Base-by-base conservation (phyloP, 805 yeast genomes). In the Kuraishia hungarica region DNA sequence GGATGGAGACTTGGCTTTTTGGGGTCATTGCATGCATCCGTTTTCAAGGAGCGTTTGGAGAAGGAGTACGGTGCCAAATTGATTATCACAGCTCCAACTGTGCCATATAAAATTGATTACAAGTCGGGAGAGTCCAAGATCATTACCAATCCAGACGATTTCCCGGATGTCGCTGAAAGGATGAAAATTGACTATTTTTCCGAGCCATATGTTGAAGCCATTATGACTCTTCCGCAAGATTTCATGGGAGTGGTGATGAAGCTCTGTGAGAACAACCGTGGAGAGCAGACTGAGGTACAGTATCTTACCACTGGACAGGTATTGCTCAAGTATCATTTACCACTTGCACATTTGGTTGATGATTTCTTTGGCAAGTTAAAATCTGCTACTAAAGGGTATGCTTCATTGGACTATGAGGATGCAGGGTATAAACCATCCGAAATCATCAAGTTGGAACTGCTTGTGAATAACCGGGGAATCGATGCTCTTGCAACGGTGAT, bases 1-100 rank as follows among this genome's bases (percentile, higher is more conserved):
- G 99, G 99, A 39, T 93, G 99, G 99, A 82, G 98, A 69, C 72
- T 93, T 39, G 99, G 99, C 1, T 93, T 93, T 66, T 72, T 93
- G 29, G 99, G 99, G 0, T 89, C 97, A 0, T 71, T 93, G 39
- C 99, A 93, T 73, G 97, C 98, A 0, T 86, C 96, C 10, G 97
- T 93, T 1, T 93, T 93, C 70, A 87, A 87, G 63, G 97, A 94
- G 62, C 75, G 99, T 53, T 74, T 93, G 56, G 96, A 91, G 62
- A 89, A 88, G 59, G 99, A 93, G 67, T 92, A 94, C 65, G 98
- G 98, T 6, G 91, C 96, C 1, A 86, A 89, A 58, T 79, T 93
- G 59, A 90, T 93, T 57, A 84, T 93, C 57, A 94, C 98, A 0
- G 92, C 96, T 10, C 97, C 99, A 0, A 92, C 97, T 0, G 99